These are phyloP conservation scores for Echinosphaeria canescens DNA, from an alignment of 2,329 filamentous ascomycete species.

Conservation along the genomic window DNA sequence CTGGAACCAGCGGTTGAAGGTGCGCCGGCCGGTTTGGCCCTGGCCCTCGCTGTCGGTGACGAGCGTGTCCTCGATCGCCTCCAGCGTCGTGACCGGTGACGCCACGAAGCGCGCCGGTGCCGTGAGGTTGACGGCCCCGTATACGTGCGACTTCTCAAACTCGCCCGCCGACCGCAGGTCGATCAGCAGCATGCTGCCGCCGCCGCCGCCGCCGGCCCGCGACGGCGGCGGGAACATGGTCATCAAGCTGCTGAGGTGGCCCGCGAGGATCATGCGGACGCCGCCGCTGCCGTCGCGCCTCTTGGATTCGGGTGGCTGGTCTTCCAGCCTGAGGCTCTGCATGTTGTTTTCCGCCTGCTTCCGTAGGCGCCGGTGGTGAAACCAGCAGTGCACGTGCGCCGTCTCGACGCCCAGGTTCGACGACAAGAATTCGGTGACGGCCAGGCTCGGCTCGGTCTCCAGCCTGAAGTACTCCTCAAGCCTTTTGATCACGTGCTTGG, in stretches of 20 bases:
- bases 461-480: conserved; percentile 29
- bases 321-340: conserved; percentile 18
- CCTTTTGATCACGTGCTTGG: conserved; percentile 23
- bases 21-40: conserved; percentile 20
- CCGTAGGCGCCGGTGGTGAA: conserved; percentile 26
- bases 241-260: conserved; percentile 24
- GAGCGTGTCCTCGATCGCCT: conserved; percentile 26
- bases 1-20: conserved; percentile 22
- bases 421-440: conserved; percentile 27
- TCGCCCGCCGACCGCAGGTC: conserved; percentile 24
- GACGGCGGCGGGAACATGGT: conserved; percentile 21
- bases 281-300: conserved; percentile 10
- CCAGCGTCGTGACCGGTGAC: conserved; percentile 20
- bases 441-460: conserved; percentile 23
- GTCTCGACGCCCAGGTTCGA: conserved; percentile 29
- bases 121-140: conserved; percentile 27
- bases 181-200: conserved; percentile 23
- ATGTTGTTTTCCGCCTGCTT: conserved; percentile 21
- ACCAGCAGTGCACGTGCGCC: conserved; percentile 28
- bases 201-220: too few relatives aligned
- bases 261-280: conserved; percentile 25
- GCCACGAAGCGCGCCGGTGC: conserved; percentile 25
- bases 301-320: conserved; percentile 10
- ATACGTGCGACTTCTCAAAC: conserved; percentile 27
- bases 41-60: conserved; percentile 23